A percentile compares a stretch with the other conserved stretches of the same genome.
Evolutionary conservation across 345 rosid genomes (phyloP).

Genomic region (Anastatica hierochuntica): DNA sequence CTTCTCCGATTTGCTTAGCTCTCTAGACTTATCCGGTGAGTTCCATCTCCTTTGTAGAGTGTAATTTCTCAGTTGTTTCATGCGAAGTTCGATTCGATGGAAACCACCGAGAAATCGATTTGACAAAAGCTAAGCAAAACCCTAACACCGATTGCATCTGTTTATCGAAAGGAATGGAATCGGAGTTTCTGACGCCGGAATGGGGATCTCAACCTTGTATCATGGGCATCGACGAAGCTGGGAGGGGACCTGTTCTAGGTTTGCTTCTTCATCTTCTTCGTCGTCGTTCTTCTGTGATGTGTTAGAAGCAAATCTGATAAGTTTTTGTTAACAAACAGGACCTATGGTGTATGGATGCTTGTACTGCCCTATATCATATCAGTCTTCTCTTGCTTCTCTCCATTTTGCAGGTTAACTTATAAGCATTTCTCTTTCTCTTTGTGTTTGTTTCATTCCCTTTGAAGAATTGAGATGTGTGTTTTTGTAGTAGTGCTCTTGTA

Average conservation of each 20-base stretch:
- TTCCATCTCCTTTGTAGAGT: background rate
- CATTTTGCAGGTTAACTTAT: slow-evolving; percentile 61
- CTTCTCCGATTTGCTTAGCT: background rate
- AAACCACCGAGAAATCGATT: background rate
- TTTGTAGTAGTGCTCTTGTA: background rate
- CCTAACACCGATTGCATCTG: slow-evolving; percentile 4
- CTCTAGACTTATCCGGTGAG: background rate
- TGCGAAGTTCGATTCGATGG: background rate
- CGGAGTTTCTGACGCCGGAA: slow-evolving; percentile 35
- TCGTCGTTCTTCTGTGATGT: background rate
- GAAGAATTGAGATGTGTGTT: no score
- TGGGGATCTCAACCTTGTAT: slow-evolving; percentile 84
- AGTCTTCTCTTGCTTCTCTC: slow-evolving; percentile 67
- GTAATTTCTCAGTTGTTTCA: background rate
- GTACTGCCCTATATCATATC: slow-evolving; percentile 74
- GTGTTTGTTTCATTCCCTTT: no score
- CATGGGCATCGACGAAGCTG: slow-evolving; percentile 96
- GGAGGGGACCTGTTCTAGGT: slow-evolving; percentile 93
- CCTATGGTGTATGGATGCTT: slow-evolving; percentile 97
- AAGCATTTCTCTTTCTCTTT: no score
- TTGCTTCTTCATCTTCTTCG: background rate
- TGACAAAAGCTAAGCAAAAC: background rate
- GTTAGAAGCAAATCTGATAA: background rate
- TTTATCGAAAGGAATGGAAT: slow-evolving; percentile 14
- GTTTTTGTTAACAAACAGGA: slow-evolving; percentile 34